A percentile compares a stretch with the other conserved stretches of the same genome.
phyloP scores from a whole-genome alignment of 768 basidiomycete genomes.

The Glaciozyma antarctica region DNA sequence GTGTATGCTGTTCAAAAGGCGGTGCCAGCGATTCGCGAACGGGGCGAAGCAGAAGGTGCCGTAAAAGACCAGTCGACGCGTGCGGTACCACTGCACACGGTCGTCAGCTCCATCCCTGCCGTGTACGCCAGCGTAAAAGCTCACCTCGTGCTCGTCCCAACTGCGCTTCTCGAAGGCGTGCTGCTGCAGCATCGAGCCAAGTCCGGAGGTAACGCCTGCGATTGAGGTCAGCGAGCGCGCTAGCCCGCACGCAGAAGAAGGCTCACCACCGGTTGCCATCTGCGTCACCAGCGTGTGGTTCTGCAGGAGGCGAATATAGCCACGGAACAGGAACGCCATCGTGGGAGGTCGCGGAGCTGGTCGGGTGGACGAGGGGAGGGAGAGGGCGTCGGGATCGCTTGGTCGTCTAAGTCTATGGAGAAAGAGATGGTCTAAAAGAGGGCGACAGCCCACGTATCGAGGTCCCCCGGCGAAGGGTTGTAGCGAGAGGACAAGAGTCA shows the following conservation, averaged over 20 bases:
- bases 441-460: no score
- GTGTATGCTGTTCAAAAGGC: slow-evolving; percentile 12
- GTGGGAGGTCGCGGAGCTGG: no score
- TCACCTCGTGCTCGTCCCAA: slow-evolving; percentile 22
- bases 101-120: not conserved
- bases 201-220: not conserved
- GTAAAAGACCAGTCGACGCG: slow-evolving; percentile 19
- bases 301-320: slow-evolving; percentile 9
- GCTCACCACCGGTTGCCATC: slow-evolving; percentile 28
- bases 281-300: slow-evolving; percentile 32
- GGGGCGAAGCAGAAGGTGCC: slow-evolving; percentile 26
- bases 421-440: no score
- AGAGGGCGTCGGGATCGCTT: no score
- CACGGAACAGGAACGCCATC: not conserved
- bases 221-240: no score
- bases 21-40: slow-evolving; percentile 28
- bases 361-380: no score
- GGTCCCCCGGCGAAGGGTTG: no score
- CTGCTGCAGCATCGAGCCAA: slow-evolving; percentile 23
- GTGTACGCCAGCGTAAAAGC: not conserved
- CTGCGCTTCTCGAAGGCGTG: slow-evolving; percentile 8
- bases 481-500: no score
- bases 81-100: slow-evolving; percentile 20
- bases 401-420: no score
- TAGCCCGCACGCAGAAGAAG: no score